These are phyloP conservation scores for Wallacemonas sp. DNA, from an alignment of 208 protist species.

Conservation along the genomic window DNA sequence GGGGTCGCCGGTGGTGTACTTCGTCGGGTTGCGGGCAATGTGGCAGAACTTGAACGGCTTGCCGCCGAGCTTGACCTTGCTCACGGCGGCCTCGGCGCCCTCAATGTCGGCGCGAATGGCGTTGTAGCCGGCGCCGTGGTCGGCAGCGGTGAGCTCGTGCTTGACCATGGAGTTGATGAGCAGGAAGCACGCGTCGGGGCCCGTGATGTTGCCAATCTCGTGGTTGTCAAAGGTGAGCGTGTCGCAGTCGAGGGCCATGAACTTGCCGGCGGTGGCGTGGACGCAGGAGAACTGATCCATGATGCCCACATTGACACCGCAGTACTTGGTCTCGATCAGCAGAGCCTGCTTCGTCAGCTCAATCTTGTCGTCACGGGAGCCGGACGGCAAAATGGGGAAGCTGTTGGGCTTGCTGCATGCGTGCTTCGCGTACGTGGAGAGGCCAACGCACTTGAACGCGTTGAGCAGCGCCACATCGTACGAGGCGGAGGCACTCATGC, in stretches of 20 bases:
- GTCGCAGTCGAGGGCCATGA: conserved; percentile 80
- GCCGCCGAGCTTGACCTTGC: conserved; percentile 50
- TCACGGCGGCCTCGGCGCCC: conserved; percentile 46
- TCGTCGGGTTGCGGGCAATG: conserved; percentile 44
- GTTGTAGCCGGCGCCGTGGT: conserved; percentile 55
- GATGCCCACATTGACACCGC: conserved; percentile 83
- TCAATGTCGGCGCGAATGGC: conserved; percentile 56
- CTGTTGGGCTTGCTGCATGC: conserved; percentile 17
- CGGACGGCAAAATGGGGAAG: conserved; percentile 36
- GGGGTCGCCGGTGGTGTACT: conserved; percentile 51
- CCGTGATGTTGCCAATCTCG: conserved; percentile 46
- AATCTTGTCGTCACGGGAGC: conserved; percentile 42
- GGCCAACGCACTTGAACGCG: conserved; percentile 36
- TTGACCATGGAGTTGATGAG: conserved; percentile 69
- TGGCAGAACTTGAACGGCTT: conserved; percentile 59
- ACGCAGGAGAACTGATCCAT: conserved; percentile 88
- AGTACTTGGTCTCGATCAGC: conserved; percentile 70
- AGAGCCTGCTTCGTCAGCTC: conserved; percentile 59
- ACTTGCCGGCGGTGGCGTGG: conserved; percentile 60
- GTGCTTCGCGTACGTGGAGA: conserved; percentile 24
- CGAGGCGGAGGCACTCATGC: conserved; percentile 77
- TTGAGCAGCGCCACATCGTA: conserved; percentile 54
- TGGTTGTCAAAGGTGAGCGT: conserved; percentile 53
- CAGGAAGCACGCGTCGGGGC: conserved; percentile 55
- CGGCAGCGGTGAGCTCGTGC: conserved; percentile 45